phyloP scores from a whole-genome alignment of 2,329 filamentous ascomycete genomes.

The Fusarium sp. region DNA sequence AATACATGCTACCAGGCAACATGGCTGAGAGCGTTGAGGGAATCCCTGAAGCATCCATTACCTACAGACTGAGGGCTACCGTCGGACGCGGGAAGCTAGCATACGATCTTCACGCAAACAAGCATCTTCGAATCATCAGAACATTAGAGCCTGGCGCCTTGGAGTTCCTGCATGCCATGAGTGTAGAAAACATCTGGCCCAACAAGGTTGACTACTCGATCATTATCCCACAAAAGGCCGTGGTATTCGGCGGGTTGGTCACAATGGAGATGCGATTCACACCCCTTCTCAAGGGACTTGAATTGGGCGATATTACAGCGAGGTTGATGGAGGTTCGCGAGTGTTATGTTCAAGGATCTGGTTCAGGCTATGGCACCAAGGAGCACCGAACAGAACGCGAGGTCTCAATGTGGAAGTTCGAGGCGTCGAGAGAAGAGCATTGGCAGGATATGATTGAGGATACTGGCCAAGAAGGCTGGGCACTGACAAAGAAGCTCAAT shows the following conservation, averaged over 20 bases:
- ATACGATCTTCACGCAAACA: slow-evolving; percentile 85
- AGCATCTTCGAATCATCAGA: slow-evolving; percentile 80
- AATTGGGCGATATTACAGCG: slow-evolving; percentile 83
- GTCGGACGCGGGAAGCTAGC: slow-evolving; percentile 87
- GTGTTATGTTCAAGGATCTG: slow-evolving; percentile 62
- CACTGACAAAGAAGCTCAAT: slow-evolving; percentile 69
- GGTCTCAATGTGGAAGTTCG: slow-evolving; percentile 69
- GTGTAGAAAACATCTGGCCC: slow-evolving; percentile 96
- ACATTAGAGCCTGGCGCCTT: slow-evolving; percentile 80
- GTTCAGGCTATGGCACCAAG: slow-evolving; percentile 58
- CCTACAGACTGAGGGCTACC: slow-evolving; percentile 91
- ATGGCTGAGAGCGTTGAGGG: slow-evolving; percentile 92
- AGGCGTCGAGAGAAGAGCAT: slow-evolving; percentile 67
- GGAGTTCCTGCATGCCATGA: slow-evolving; percentile 88
- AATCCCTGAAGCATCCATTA: slow-evolving; percentile 84
- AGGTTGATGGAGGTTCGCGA: slow-evolving; percentile 84
- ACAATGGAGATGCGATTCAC: slow-evolving; percentile 87
- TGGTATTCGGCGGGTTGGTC: slow-evolving; percentile 90
- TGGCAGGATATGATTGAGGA: slow-evolving; percentile 78
- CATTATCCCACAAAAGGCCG: slow-evolving; percentile 90
- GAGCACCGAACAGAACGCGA: slow-evolving; percentile 73
- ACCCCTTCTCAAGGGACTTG: slow-evolving; percentile 87
- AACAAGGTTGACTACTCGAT: slow-evolving; percentile 98
- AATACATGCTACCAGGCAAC: slow-evolving; percentile 76
- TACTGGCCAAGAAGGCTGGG: slow-evolving; percentile 73